Percentiles rank a stretch among this genome's conserved stretches.
Conservation (phyloP, 2,329 filamentous ascomycete genomes). For the Fonsecaea monophora region DNA sequence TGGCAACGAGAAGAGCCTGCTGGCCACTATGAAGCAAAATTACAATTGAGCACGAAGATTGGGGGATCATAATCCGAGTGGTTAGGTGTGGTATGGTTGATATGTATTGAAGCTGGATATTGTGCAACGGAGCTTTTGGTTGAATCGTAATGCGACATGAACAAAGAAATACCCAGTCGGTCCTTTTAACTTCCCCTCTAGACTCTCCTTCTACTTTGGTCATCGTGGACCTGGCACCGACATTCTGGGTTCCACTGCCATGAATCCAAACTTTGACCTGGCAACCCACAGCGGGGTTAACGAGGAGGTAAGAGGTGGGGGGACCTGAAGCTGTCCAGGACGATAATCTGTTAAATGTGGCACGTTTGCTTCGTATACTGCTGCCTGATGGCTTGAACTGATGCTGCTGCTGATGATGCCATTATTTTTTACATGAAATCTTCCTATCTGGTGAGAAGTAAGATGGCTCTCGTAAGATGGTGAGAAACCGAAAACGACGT, state of each 20-base stretch:
- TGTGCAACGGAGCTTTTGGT: too few species aligned
- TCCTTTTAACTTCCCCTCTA: too few species aligned
- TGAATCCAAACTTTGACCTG: background rate
- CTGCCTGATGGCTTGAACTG: background rate
- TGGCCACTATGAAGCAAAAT: constrained; percentile 35
- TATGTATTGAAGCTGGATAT: background rate
- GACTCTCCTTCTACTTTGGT: background rate
- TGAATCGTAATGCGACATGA: too few species aligned
- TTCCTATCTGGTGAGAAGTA: too few species aligned
- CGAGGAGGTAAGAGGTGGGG: background rate
- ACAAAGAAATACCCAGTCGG: too few species aligned
- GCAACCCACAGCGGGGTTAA: background rate
- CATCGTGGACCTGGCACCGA: background rate
- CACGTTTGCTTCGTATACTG: background rate
- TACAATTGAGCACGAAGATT: constrained; percentile 21
- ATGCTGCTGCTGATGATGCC: too few species aligned
- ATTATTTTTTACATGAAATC: too few species aligned
- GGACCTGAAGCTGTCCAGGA: background rate
- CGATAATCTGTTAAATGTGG: too few species aligned
- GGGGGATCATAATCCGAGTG: background rate
- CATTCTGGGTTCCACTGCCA: background rate
- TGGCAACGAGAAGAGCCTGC: constrained; percentile 34
- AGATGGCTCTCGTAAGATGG: too few species aligned
- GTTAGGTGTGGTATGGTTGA: background rate
- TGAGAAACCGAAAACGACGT: too few species aligned